Evolutionary conservation across 176 grass and related monocot genomes (phyloP).

Genomic region (Secale cereale): DNA sequence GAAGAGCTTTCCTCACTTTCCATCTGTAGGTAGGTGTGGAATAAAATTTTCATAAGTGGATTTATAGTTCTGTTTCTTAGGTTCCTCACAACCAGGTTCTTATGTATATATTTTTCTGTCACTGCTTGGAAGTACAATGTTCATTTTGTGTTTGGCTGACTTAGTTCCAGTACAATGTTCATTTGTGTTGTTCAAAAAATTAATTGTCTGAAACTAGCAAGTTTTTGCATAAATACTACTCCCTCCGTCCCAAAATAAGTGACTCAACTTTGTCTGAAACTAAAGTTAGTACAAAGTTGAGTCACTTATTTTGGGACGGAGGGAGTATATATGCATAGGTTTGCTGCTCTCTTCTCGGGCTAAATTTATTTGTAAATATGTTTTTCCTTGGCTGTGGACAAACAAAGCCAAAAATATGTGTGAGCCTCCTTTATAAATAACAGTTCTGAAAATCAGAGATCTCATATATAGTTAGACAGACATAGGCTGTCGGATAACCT

Average conservation of each 20-base stretch:
- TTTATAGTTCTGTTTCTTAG: background rate
- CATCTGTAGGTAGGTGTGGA: background rate
- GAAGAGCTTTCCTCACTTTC: background rate
- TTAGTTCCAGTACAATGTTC: background rate
- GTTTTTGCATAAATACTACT: background rate
- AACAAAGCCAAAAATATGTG: background rate
- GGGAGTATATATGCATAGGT: background rate
- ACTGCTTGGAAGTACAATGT: background rate
- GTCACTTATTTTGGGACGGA: too few relatives aligned
- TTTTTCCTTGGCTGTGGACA: background rate
- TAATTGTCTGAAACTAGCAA: background rate
- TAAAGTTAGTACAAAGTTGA: too few relatives aligned
- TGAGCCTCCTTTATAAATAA: background rate
- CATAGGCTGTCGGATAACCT: background rate
- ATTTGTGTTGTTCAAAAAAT: background rate
- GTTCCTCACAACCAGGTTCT: background rate
- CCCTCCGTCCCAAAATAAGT: too few relatives aligned
- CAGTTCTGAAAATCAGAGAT: background rate
- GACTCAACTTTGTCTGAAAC: too few relatives aligned
- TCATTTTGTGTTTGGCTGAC: background rate
- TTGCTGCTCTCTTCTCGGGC: background rate
- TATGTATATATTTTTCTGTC: background rate
- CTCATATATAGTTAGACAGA: background rate
- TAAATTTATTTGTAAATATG: background rate
- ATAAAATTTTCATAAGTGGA: background rate